These are phyloP conservation scores for Suillus plorans DNA, from an alignment of 768 basidiomycete genomes.

Conservation along the genomic window DNA sequence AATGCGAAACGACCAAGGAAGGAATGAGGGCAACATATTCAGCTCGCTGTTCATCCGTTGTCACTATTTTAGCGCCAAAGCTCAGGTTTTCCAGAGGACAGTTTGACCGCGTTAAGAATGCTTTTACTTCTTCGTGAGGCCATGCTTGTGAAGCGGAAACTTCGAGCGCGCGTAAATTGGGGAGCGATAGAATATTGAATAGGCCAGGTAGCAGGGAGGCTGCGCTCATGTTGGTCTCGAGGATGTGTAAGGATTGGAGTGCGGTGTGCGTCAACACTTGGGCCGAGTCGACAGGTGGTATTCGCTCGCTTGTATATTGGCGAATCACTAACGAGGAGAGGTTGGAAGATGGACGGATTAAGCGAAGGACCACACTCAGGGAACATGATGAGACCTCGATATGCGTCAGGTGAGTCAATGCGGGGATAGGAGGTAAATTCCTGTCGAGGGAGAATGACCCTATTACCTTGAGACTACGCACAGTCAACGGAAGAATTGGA, in stretches of 20 bases:
- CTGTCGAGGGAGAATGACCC: too few species aligned
- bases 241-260: background rate
- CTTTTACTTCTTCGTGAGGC: background rate
- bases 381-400: background rate
- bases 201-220: background rate
- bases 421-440: too few species aligned
- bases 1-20: background rate
- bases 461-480: background rate
- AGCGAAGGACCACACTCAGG: background rate
- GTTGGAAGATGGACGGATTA: background rate
- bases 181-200: background rate
- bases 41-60: background rate
- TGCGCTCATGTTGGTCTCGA: too few species aligned
- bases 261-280: background rate
- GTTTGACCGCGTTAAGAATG: background rate
- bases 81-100: background rate
- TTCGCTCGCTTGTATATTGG: too few species aligned
- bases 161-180: background rate
- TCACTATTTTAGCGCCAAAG: background rate
- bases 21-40: background rate
- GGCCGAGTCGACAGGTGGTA: too few species aligned
- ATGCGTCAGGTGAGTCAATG: background rate
- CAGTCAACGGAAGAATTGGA: background rate
- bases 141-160: background rate
- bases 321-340: background rate